Evolutionary conservation across 139 green algal genomes (phyloP).

Genomic region (Deuterostichococcus epilithicus): DNA sequence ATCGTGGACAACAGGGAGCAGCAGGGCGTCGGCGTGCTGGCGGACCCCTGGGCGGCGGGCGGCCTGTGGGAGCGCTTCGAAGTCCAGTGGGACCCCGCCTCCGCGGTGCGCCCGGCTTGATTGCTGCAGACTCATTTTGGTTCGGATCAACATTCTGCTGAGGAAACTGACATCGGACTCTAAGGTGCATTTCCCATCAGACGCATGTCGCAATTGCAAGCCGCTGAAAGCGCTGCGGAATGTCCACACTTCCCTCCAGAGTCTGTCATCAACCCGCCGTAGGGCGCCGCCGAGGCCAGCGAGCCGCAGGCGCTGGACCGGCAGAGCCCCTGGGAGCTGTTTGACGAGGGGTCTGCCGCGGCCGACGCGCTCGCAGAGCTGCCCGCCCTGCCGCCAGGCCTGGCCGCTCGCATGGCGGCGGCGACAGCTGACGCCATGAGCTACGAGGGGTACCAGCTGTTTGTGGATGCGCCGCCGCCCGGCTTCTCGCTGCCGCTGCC

Average conservation of each 20-base stretch:
- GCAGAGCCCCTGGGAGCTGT: slow-evolving; percentile 47
- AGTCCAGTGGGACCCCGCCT: slow-evolving; percentile 25
- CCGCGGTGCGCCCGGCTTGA: not conserved
- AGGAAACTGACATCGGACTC: too few species aligned
- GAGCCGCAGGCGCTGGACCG: not conserved
- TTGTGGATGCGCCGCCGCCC: slow-evolving; percentile 5
- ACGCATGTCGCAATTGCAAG: too few species aligned
- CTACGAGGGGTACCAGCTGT: not conserved
- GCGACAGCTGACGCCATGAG: not conserved
- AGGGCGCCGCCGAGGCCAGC: not conserved
- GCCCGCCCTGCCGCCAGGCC: not conserved
- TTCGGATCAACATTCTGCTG: not conserved
- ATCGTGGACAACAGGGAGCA: slow-evolving; percentile 1
- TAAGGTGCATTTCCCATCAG: too few species aligned
- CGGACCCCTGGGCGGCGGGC: slow-evolving; percentile 31
- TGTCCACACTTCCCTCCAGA: too few species aligned
- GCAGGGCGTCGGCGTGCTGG: slow-evolving; percentile 7
- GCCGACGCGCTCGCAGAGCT: slow-evolving; percentile 18
- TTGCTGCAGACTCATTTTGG: too few species aligned
- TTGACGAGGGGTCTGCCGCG: not conserved
- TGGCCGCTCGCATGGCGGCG: slow-evolving; percentile 12
- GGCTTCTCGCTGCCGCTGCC: not conserved
- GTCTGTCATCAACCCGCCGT: too few species aligned
- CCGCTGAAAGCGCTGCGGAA: too few species aligned
- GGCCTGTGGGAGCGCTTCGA: slow-evolving; percentile 50